Evolutionary conservation across 768 basidiomycete species (phyloP), one percentile per base, ranked within the genome.

Genomic region (Pisolithus marmoratus): DNA sequence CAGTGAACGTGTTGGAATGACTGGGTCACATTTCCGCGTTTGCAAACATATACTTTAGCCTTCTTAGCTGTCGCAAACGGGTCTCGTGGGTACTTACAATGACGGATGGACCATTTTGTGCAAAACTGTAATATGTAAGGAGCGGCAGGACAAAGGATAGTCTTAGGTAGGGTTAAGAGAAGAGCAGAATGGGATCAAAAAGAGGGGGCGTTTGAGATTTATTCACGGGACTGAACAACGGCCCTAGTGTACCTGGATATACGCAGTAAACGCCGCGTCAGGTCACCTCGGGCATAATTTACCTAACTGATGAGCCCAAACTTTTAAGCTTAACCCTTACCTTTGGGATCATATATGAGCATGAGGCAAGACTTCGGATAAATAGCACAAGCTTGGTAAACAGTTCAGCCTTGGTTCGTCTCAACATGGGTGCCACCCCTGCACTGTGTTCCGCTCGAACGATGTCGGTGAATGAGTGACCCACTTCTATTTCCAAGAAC

Each of bases 401-500:
- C n/a, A 31, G 11, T 2, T 11, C 29, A 31, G 34, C 34, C 14
- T 15, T 5, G 34, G 34, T 34, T 34, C 34, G 34, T 34, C 34
- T 14, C 12, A 14, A 34, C 34, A 14, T 5, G n/a, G n/a, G n/a
- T n/a, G n/a, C n/a, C n/a, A n/a, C n/a, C n/a, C n/a, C n/a, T n/a
- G n/a, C n/a, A n/a, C n/a, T 87, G 58, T 44, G 81, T 67, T 11
- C 41, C 50, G 17, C 36, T 38, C 37, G 46, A 19, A 15, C 14
- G 6, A 12, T 34, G 7, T 43, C 23, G 31, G 17, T 8, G 12
- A 38, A 37, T 29, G 14, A 29, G 2, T 38, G 19, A 8, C 38
- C 54, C 36, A 59, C 36, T 5, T 11, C 36, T 34, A 22, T 17
- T n/a, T 43, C 49, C 40, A 62, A 80, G 81, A 31, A 72, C 73